A percentile compares a stretch with the other conserved stretches of the same genome.
phyloP scores from a whole-genome alignment of 1,139 yeast species.

The Suhomyces atakaporum region DNA sequence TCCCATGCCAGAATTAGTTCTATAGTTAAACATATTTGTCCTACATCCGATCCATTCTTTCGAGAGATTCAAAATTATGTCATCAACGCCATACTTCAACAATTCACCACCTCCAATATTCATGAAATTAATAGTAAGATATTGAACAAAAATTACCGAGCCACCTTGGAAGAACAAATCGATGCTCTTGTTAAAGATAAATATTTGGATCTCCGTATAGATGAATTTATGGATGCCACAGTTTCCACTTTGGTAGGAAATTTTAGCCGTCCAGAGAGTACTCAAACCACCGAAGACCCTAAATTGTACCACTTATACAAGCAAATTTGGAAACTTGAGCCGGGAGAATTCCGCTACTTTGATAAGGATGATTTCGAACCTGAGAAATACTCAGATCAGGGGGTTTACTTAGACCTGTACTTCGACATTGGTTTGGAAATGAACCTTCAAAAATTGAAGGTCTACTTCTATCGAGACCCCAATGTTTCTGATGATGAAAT shows the following conservation, averaged over 20 bases:
- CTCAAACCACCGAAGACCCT: no score
- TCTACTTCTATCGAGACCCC: no score
- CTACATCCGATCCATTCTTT: constrained; percentile 2
- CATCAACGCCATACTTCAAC: constrained; percentile 21
- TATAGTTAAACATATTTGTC: background rate
- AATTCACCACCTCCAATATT: constrained; percentile 5
- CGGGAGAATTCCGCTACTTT: no score
- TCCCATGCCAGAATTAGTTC: background rate
- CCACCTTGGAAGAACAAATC: constrained; percentile 16
- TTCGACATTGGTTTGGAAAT: no score
- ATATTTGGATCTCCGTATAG: constrained; percentile 22
- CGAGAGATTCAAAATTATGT: constrained; percentile 17
- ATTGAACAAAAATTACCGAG: constrained; percentile 1
- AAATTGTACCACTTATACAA: no score
- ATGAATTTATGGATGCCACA: constrained; percentile 17
- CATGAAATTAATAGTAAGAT: constrained; percentile 2
- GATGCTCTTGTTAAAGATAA: constrained; percentile 22
- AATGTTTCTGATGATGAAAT: no score
- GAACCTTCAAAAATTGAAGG: no score
- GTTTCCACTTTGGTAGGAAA: background rate
- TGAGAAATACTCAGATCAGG: no score
- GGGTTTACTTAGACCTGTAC: no score
- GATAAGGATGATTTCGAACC: no score
- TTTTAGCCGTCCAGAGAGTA: no score
- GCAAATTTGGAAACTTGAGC: no score